These are phyloP conservation scores for Scopulariopsis brevicaulis DNA, from an alignment of 2,329 filamentous ascomycete species.

Conservation along the genomic window DNA sequence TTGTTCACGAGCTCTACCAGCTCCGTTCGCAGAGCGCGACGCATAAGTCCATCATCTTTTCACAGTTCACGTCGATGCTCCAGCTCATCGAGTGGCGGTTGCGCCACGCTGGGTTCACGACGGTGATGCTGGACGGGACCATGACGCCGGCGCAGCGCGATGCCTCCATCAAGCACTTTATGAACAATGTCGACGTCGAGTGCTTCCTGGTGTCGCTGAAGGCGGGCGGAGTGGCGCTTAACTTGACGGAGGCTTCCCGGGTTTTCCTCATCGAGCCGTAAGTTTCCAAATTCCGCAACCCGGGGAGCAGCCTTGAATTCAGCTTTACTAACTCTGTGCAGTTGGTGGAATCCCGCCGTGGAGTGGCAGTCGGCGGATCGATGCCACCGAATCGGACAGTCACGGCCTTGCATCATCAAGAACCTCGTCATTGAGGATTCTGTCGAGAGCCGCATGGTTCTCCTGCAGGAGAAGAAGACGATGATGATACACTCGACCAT, in stretches of 20 bases:
- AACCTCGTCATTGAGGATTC: slow-evolving; percentile 94
- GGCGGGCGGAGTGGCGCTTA: slow-evolving; percentile 89
- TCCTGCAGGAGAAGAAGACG: slow-evolving; percentile 96
- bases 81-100: slow-evolving; percentile 96
- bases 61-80: slow-evolving; percentile 93
- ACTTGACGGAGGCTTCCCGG: slow-evolving; percentile 85
- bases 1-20: slow-evolving; percentile 88
- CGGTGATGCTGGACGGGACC: slow-evolving; percentile 93
- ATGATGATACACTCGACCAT: slow-evolving; percentile 97
- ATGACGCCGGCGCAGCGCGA: slow-evolving; percentile 94
- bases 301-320: neutral
- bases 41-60: slow-evolving; percentile 95
- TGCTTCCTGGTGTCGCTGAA: slow-evolving; percentile 95
- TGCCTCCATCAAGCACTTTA: slow-evolving; percentile 90
- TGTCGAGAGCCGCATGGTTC: slow-evolving; percentile 89
- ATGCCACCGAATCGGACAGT: slow-evolving; percentile 91
- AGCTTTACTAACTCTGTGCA: slow-evolving; percentile 23
- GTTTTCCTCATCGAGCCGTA: slow-evolving; percentile 96
- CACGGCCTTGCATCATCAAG: slow-evolving; percentile 85
- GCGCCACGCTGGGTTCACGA: slow-evolving; percentile 91
- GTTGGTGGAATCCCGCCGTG: slow-evolving; percentile 99
- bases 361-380: slow-evolving; percentile 97
- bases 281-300: slow-evolving; percentile 25
- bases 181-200: slow-evolving; percentile 88
- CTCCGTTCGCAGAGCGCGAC: slow-evolving; percentile 86